Percentiles rank a stretch among this genome's conserved stretches.
Evolutionary conservation across 306 rosid genomes (phyloP).

Genomic region (Amphicarpaea edgeworthii): DNA sequence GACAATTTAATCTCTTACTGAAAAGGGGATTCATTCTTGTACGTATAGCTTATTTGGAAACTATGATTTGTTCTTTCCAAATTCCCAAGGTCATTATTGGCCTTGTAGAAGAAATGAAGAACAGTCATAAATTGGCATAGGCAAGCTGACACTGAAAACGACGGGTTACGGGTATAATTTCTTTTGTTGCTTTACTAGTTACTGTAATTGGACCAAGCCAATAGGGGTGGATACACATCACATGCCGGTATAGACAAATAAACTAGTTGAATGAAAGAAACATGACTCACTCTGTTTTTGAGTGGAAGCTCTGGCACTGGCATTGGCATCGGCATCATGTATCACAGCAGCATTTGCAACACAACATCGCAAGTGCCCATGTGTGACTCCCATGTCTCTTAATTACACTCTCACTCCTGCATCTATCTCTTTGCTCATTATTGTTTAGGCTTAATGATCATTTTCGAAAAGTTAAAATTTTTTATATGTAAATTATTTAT

Average conservation of each 20-base stretch:
- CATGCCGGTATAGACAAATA: background rate
- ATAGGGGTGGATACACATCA: background rate
- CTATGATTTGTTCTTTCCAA: background rate
- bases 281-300: background rate
- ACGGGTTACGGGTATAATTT: background rate
- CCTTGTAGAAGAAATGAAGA: background rate
- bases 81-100: background rate
- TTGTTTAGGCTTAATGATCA: background rate
- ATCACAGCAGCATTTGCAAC: slow-evolving; percentile 33
- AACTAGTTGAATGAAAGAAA: background rate
- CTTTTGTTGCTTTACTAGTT: slow-evolving; percentile 7
- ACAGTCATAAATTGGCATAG: background rate
- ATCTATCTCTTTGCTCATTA: slow-evolving; percentile 9
- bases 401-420: slow-evolving; percentile 22
- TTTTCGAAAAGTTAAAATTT: no score
- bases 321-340: no score
- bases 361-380: slow-evolving; percentile 16
- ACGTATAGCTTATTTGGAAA: background rate
- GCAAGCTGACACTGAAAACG: slow-evolving; percentile 8
- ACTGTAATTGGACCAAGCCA: slow-evolving; percentile 6
- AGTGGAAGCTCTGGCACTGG: slow-evolving; percentile 28
- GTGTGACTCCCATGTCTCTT: slow-evolving; percentile 18
- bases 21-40: slow-evolving; percentile 5
- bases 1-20: background rate
- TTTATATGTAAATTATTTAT: no score